Conservation (phyloP, 2,329 filamentous ascomycete species). For the Ophiostoma populinum region DNA sequence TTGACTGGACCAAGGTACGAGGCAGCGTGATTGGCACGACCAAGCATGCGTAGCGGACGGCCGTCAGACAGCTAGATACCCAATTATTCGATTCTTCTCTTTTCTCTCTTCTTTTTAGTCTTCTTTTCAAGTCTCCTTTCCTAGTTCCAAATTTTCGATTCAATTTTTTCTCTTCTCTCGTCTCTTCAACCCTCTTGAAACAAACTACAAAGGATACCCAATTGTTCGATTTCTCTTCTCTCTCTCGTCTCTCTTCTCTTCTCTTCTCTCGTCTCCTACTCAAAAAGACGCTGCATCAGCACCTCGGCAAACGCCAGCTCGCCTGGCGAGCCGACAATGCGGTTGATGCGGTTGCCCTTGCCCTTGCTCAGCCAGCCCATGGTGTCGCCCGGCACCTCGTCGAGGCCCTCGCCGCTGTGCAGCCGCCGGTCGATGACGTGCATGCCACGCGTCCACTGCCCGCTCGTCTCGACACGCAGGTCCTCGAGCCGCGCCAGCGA, state of each 20-base stretch:
- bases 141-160: too few species aligned
- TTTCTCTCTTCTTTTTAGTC: background rate
- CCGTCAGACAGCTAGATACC: slow-evolving; percentile 5
- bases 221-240: background rate
- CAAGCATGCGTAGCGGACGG: slow-evolving; percentile 43
- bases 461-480: slow-evolving; percentile 72
- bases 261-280: slow-evolving; percentile 13
- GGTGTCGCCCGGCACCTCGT: slow-evolving; percentile 48
- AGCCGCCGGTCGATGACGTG: slow-evolving; percentile 64
- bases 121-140: background rate
- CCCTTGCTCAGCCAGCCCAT: slow-evolving; percentile 56
- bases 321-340: slow-evolving; percentile 55
- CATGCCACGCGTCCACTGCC: slow-evolving; percentile 91
- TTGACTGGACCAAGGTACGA: slow-evolving; percentile 84
- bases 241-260: background rate
- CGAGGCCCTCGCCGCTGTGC: slow-evolving; percentile 32
- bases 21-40: slow-evolving; percentile 70
- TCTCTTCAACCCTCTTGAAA: background rate
- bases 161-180: too few species aligned
- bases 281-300: slow-evolving; percentile 50
- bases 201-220: slow-evolving; percentile 1
- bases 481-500: slow-evolving; percentile 49
- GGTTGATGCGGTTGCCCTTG: slow-evolving; percentile 64
- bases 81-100: background rate
- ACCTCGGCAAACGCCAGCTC: slow-evolving; percentile 47